Conservation (phyloP, 2,329 filamentous ascomycete species). For the Capronia americana region DNA sequence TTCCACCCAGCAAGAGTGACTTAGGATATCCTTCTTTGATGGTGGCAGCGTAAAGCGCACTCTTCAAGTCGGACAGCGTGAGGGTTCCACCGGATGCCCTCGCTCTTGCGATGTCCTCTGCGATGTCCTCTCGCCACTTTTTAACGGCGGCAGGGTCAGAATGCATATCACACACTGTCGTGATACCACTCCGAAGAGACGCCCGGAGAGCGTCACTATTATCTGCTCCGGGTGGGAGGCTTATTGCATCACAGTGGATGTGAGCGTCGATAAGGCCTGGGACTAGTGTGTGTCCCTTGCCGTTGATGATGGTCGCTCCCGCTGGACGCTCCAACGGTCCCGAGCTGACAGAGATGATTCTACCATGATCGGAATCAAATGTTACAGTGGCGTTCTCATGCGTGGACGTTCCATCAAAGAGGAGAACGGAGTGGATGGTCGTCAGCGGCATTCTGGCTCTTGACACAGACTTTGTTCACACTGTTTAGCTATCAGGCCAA, state of each 20-base stretch:
- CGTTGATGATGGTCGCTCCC: slow-evolving; percentile 34
- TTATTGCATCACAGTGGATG: no score
- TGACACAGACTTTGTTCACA: no score
- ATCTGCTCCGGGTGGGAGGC: slow-evolving; percentile 31
- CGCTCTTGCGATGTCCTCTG: slow-evolving; percentile 29
- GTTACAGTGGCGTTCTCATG: slow-evolving; percentile 32
- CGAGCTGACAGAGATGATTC: slow-evolving; percentile 28
- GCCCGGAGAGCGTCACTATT: slow-evolving; percentile 22
- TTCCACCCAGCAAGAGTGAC: slow-evolving; percentile 29
- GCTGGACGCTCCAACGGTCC: slow-evolving; percentile 3
- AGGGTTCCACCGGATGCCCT: slow-evolving; percentile 26
- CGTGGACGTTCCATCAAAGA: slow-evolving; percentile 34
- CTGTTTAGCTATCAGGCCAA: no score
- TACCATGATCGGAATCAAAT: slow-evolving; percentile 32
- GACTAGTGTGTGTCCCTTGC: no score
- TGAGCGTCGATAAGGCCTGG: no score
- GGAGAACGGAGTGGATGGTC: slow-evolving; percentile 21
- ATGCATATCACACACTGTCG: slow-evolving; percentile 38
- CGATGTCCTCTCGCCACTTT: slow-evolving; percentile 24
- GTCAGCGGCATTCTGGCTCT: no score
- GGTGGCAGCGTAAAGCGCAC: slow-evolving; percentile 56
- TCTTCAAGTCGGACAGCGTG: slow-evolving; percentile 52
- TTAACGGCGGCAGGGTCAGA: slow-evolving; percentile 33
- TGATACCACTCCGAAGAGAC: slow-evolving; percentile 35
- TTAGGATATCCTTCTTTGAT: slow-evolving; percentile 61